Conservation (phyloP, 2,329 filamentous ascomycete species). For the Claviceps maximensis region DNA sequence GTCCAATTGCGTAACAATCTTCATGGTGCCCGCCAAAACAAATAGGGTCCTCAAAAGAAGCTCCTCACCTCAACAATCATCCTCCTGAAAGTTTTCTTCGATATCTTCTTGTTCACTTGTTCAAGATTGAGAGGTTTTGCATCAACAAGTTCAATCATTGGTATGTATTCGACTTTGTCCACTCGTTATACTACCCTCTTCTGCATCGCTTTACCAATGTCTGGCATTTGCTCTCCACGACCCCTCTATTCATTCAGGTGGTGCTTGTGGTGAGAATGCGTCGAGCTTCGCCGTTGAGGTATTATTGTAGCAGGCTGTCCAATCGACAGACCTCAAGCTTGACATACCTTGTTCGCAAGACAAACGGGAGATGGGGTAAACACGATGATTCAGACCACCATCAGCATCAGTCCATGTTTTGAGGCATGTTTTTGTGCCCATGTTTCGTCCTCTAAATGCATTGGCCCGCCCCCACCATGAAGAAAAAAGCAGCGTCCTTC, state of each 20-base stretch:
- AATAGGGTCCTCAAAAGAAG: slow-evolving; percentile 1
- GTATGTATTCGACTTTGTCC: neutral
- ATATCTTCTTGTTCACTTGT: neutral
- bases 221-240: neutral
- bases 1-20: slow-evolving; percentile 3
- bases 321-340: neutral
- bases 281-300: slow-evolving; percentile 1
- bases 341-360: neutral
- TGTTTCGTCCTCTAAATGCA: neutral
- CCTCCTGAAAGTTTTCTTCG: neutral
- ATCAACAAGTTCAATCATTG: neutral
- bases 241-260: neutral
- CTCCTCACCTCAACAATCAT: slow-evolving; percentile 5
- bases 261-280: neutral
- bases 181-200: neutral
- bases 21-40: slow-evolving; percentile 3
- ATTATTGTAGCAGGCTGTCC: neutral
- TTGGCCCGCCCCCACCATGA: slow-evolving; percentile 6
- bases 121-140: neutral
- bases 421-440: neutral
- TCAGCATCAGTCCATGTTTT: neutral
- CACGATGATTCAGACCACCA: neutral
- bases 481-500: neutral
- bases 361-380: neutral
- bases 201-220: neutral